Percentiles rank a stretch among this genome's conserved stretches.
Conservation (phyloP, 495 filamentous ascomycete species). For the Aspergillus haitiensis region DNA sequence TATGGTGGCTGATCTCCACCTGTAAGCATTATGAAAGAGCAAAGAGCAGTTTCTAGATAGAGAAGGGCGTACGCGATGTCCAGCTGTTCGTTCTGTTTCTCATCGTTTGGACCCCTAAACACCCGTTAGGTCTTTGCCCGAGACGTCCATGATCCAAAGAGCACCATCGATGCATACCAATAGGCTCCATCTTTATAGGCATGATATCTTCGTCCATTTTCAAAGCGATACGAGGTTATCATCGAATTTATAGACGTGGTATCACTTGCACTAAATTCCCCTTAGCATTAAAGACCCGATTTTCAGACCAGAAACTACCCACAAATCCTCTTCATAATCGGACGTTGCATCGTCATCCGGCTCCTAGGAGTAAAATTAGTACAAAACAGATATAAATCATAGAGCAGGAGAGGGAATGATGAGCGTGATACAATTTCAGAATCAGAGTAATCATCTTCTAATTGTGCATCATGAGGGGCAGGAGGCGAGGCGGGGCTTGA, state of each 20-base stretch:
- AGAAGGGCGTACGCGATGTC: constrained; percentile 30
- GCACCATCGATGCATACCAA: constrained; percentile 15
- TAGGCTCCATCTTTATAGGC: constrained; percentile 34
- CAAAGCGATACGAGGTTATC: constrained; percentile 31
- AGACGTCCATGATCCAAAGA: background rate
- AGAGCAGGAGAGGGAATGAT: background rate
- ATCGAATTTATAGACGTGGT: constrained; percentile 25
- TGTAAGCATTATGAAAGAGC: background rate
- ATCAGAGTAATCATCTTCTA: too few species aligned
- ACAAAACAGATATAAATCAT: background rate
- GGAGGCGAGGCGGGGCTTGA: too few species aligned
- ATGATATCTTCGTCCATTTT: constrained; percentile 41
- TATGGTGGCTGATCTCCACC: constrained; percentile 30
- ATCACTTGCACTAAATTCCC: constrained; percentile 19
- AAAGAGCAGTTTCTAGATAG: background rate
- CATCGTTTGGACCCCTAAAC: constrained; percentile 39
- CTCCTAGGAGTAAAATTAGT: background rate
- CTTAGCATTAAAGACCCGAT: background rate
- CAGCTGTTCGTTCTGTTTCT: constrained; percentile 33
- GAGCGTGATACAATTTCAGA: background rate
- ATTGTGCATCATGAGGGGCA: too few species aligned
- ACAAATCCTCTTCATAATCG: constrained; percentile 25
- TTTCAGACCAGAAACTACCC: background rate
- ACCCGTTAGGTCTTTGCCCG: background rate
- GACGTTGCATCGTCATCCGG: constrained; percentile 15